Evolutionary conservation across 495 filamentous ascomycete species (phyloP), one percentile per base, ranked within the genome.

Genomic region (Tuber umbilicatum): DNA sequence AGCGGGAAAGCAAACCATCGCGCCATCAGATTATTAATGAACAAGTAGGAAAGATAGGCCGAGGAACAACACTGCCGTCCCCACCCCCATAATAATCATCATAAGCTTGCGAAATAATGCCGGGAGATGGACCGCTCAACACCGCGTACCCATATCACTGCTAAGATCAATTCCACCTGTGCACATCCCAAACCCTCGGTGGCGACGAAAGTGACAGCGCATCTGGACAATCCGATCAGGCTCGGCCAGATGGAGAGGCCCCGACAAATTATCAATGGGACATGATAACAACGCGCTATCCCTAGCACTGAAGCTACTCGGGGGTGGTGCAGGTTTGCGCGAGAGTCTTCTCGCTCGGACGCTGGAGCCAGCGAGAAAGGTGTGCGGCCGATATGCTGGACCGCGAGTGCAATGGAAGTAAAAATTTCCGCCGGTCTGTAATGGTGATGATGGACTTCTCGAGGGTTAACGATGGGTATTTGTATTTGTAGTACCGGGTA

Each of bases 11-110:
- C 86, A n/a, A 76, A 92, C 92, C 93, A 95, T 82, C 93, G 89
- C 76, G 91, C 93, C 93, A 97, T 97, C 81, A 95, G 90, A 84
- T 92, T 93, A 84, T 97, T 92, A 75, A 92, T 93, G 84, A 95
- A 94, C 84, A 93, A 91, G 83, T 94, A 95, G 73, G 91, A 93
- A 82, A 95, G 88, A 84, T 94, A 94, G 70, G 90, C 93, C 55
- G 92, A 93, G 83, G 91, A 90, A 82, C 86, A 88, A 86, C 92
- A 94, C 93, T 94, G 72, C 70, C 43, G 73, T 78, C 68, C 74
- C 71, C 73, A 69, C 23, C 71, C 23, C 43, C 31, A 39, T 50
- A 9, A 40, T 27, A 55, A 70, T 31, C 39, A 39, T 50, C 45
- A 70, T 70, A 37, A 74, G 68, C 70, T 74, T 39, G 31, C n/a